A percentile compares a stretch with the other conserved stretches of the same genome.
These are phyloP conservation scores for Bipolaris sorokiniana DNA, from an alignment of 2,329 filamentous ascomycete genomes.

Conservation along the genomic window DNA sequence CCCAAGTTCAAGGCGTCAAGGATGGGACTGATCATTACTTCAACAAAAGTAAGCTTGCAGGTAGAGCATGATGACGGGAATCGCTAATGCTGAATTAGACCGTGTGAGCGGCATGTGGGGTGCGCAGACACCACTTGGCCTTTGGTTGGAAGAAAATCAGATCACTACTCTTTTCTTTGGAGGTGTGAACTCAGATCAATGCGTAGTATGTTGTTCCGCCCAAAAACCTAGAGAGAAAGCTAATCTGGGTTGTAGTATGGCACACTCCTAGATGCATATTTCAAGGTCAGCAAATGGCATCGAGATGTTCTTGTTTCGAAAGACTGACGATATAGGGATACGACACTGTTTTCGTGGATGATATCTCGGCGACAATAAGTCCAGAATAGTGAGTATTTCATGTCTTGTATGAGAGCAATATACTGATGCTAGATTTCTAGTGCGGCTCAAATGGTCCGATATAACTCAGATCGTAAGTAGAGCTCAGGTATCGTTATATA, in stretches of 20 bases:
- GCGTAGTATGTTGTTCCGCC: constrained; percentile 23
- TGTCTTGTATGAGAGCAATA: neutral
- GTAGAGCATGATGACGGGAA: neutral
- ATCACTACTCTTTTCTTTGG: constrained; percentile 49
- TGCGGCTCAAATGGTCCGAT: constrained; percentile 23
- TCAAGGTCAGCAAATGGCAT: neutral
- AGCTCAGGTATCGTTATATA: neutral
- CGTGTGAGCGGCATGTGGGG: constrained; percentile 47
- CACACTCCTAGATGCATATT: neutral
- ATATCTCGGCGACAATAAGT: constrained; percentile 23
- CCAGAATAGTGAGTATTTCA: constrained; percentile 19
- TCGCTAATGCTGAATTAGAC: constrained; percentile 15
- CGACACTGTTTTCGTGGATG: constrained; percentile 25
- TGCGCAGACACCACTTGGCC: constrained; percentile 42
- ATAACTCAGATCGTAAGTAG: constrained; percentile 18
- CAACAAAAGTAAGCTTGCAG: constrained; percentile 35
- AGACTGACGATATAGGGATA: constrained; percentile 17
- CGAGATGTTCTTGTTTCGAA: constrained; percentile 6
- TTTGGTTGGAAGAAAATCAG: constrained; percentile 41
- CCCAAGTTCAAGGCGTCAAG: constrained; percentile 22
- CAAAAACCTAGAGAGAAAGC: constrained; percentile 3
- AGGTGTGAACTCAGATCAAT: constrained; percentile 50
- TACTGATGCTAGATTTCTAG: constrained; percentile 5
- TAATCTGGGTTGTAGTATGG: neutral
- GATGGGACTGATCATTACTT: constrained; percentile 24